Base-by-base conservation (phyloP, 1,139 yeast genomes). In the Debaryomyces fabryi region DNA sequence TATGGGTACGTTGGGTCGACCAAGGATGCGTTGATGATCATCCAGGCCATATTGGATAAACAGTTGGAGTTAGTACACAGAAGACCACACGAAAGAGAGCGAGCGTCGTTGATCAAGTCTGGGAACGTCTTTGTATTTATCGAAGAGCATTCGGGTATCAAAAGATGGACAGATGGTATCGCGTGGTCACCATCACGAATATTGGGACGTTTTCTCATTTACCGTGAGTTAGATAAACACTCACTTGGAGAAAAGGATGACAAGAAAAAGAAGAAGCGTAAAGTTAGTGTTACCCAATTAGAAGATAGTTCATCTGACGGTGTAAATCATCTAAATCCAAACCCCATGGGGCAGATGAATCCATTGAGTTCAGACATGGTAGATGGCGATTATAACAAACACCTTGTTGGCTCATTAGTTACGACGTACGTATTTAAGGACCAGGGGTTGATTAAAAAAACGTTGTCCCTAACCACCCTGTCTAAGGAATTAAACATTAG, bases 121-220 rank as follows among this genome's bases (percentile, higher is more conserved):
- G 97, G 97, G 0, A 83, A 85, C 57, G 85, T 90, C 0, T 91
- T 90, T 67, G 90, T 91, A 3, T 91, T 90, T 61, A 81, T 88
- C 45, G 97, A 91, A 64, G 90, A 87, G 55, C 76, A 79, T 18
- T 84, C 93, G 0, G 93, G 95, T 1, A 90, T 91, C 52, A 88
- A 88, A 64, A 74, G 97, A 48, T 91, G 97, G 97, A 91, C 97
- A 0, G 97, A 91, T 62, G 96, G 97, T 13, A 82, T 88, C 18
- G 78, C 92, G 10, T 91, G 97, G 97, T 84, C 92, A 1, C 97
- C 97, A 0, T 86, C 95, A 2, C 72, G 97, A 45, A 89, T 91
- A 27, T 74, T 89, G 38, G 96, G 96, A 3, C 75, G 95, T 49
- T 91, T 91, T 57, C 71, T 91, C 37, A 86, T 91, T 8, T 91